Conservation (phyloP, 495 filamentous ascomycete species). For the Penicillium dipodomyicola region DNA sequence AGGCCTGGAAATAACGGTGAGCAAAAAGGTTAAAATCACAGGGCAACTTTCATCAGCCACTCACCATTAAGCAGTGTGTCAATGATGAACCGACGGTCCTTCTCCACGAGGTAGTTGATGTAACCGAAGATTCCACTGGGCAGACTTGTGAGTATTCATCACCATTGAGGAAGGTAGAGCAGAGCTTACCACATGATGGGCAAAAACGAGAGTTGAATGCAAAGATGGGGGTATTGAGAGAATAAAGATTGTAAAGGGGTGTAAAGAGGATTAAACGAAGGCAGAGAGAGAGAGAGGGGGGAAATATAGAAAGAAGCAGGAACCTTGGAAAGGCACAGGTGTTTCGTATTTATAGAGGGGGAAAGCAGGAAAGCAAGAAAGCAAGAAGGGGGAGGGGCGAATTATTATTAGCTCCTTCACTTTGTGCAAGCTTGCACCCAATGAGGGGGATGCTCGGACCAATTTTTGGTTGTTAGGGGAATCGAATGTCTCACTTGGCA, state of each 20-base stretch:
- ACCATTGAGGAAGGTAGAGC: neutral
- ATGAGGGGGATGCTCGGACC: slow-evolving; percentile 10
- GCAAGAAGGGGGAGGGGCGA: slow-evolving; percentile 21
- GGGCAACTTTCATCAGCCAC: slow-evolving; percentile 21
- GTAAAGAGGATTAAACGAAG: slow-evolving; percentile 5
- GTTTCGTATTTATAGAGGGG: slow-evolving; percentile 32
- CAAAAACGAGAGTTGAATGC: slow-evolving; percentile 10
- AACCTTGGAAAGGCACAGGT: slow-evolving; percentile 8
- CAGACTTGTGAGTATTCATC: slow-evolving; percentile 1
- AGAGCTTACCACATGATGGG: slow-evolving; percentile 41
- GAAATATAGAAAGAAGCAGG: slow-evolving; percentile 8
- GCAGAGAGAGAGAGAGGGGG: neutral
- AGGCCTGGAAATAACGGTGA: slow-evolving; percentile 54
- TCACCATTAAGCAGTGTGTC: slow-evolving; percentile 93
- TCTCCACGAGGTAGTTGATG: slow-evolving; percentile 87
- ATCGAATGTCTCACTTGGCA: slow-evolving; percentile 12
- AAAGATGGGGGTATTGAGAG: slow-evolving; percentile 6
- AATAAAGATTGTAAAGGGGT: slow-evolving; percentile 3
- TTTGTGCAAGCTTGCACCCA: slow-evolving; percentile 7
- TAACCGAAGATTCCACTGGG: slow-evolving; percentile 97
- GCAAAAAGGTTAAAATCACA: neutral
- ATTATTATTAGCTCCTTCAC: slow-evolving; percentile 16
- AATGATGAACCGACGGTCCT: slow-evolving; percentile 91
- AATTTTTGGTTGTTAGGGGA: slow-evolving; percentile 9
- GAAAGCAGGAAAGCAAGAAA: neutral